Evolutionary conservation across 164 flowering plant species (phyloP).

Genomic region (Piper longum): DNA sequence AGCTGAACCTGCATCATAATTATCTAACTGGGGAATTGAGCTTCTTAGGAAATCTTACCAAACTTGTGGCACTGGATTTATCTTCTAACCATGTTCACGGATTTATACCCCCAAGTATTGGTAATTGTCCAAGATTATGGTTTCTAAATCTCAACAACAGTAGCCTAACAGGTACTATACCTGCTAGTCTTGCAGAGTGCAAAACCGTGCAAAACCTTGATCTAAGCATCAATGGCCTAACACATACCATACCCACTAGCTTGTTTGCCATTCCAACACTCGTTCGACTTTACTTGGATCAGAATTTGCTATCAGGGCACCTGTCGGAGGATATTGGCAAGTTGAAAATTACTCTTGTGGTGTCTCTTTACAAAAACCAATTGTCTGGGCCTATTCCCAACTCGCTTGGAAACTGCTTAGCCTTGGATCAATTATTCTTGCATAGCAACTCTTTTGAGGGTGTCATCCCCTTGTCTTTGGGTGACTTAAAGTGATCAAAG

Average conservation of each 20-base stretch:
- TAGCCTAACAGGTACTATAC: too few relatives aligned
- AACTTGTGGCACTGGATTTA: constrained; percentile 1
- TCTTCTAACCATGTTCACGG: constrained; percentile 7
- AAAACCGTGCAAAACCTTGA: background rate
- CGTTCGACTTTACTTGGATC: constrained; percentile 3
- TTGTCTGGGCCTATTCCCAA: constrained; percentile 1
- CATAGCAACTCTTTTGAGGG: constrained; percentile 4
- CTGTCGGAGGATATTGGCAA: constrained; percentile 4
- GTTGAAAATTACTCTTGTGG: background rate
- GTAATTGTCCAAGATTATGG: background rate
- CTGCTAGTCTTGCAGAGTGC: background rate
- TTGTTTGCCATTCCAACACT: constrained; percentile 6
- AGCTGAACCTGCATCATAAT: background rate
- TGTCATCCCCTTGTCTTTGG: constrained; percentile 2
- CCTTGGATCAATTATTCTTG: constrained; percentile 1
- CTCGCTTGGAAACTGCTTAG: constrained; percentile 6
- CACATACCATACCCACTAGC: constrained; percentile 8
- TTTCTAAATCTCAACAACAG: too few relatives aligned
- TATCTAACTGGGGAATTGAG: background rate
- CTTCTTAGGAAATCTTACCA: background rate
- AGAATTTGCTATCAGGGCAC: constrained; percentile 7
- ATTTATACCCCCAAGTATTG: constrained; percentile 7
- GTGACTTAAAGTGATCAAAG: background rate
- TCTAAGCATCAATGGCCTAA: constrained; percentile 6
- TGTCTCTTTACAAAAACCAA: background rate